Percentiles rank a stretch among this genome's conserved stretches.
Conservation (phyloP, 805 yeast genomes). For the Millerozyma acaciae region DNA sequence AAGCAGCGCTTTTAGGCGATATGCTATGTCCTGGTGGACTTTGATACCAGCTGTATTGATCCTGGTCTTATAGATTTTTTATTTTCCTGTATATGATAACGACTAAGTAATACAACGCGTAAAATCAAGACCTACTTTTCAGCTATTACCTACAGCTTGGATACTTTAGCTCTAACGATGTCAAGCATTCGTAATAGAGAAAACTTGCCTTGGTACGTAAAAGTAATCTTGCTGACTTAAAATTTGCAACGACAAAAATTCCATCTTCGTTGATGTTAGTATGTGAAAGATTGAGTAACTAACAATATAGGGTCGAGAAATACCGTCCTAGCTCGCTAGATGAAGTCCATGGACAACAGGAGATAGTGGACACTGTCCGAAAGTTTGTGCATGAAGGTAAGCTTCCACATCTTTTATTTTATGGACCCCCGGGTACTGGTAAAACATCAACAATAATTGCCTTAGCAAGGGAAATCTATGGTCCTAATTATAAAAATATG, state of each 20-base stretch:
- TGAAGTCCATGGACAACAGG: constrained; percentile 89
- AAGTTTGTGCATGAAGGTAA: constrained; percentile 79
- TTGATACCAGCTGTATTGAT: constrained; percentile 5
- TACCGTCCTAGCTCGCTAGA: constrained; percentile 82
- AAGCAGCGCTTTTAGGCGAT: constrained; percentile 7
- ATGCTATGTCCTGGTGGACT: constrained; percentile 14
- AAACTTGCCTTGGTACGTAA: constrained; percentile 57
- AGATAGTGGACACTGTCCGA: constrained; percentile 78
- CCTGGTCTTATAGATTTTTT: constrained; percentile 6
- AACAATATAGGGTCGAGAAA: constrained; percentile 72
- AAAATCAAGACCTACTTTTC: too few species aligned
- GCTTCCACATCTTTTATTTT: constrained; percentile 87
- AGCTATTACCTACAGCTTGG: too few species aligned
- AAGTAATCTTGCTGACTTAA: too few species aligned
- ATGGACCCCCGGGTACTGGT: constrained; percentile 96
- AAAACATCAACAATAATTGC: constrained; percentile 88
- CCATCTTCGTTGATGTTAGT: too few species aligned
- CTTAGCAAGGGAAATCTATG: constrained; percentile 82
- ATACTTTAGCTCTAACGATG: too few species aligned
- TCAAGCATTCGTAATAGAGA: too few species aligned
- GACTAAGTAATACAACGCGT: too few species aligned
- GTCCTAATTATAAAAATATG: constrained; percentile 76
- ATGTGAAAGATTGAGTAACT: constrained; percentile 11
- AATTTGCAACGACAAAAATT: too few species aligned
- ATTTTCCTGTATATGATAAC: too few species aligned